These are phyloP conservation scores for Fusarium sp. DNA, from an alignment of 2,329 filamentous ascomycete species.

Conservation along the genomic window DNA sequence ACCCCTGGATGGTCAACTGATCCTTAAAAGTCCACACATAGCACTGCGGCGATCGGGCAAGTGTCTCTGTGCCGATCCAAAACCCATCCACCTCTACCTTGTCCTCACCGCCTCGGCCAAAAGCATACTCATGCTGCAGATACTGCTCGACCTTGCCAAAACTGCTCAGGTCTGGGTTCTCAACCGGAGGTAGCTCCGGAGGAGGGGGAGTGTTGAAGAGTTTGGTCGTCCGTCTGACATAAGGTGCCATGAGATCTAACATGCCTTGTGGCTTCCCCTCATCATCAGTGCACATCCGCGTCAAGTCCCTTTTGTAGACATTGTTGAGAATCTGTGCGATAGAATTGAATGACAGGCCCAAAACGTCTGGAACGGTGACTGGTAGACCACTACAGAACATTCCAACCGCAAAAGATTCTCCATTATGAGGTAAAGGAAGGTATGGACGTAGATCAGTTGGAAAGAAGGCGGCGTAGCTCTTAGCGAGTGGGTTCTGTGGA, in stretches of 20 bases:
- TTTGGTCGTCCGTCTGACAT: conserved; percentile 26
- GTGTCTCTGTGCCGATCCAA: conserved; percentile 48
- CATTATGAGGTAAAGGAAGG: conserved; percentile 44
- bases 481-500: conserved; percentile 38
- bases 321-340: conserved; percentile 38
- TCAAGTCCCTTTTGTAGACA: conserved; percentile 46
- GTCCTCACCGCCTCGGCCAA: conserved; percentile 19
- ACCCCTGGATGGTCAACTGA: conserved; percentile 45
- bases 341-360: conserved; percentile 39
- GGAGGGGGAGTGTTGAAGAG: conserved; percentile 26
- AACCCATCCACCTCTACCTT: conserved; percentile 42
- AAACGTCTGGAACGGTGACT: conserved; percentile 13
- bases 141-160: conserved; percentile 42
- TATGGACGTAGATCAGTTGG: conserved; percentile 44
- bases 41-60: conserved; percentile 44
- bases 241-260: conserved; percentile 25
- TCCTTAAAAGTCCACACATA: conserved; percentile 50
- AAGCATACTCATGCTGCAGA: conserved; percentile 38
- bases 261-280: conserved; percentile 32
- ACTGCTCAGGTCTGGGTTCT: conserved; percentile 47
- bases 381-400: conserved; percentile 33
- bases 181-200: conserved; percentile 39
- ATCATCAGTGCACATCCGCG: conserved; percentile 34
- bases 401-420: conserved; percentile 39
- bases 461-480: conserved; percentile 48